Percentiles rank a stretch among this genome's conserved stretches.
phyloP scores from a whole-genome alignment of 2,329 filamentous ascomycete species.

The Apiospora aurea region DNA sequence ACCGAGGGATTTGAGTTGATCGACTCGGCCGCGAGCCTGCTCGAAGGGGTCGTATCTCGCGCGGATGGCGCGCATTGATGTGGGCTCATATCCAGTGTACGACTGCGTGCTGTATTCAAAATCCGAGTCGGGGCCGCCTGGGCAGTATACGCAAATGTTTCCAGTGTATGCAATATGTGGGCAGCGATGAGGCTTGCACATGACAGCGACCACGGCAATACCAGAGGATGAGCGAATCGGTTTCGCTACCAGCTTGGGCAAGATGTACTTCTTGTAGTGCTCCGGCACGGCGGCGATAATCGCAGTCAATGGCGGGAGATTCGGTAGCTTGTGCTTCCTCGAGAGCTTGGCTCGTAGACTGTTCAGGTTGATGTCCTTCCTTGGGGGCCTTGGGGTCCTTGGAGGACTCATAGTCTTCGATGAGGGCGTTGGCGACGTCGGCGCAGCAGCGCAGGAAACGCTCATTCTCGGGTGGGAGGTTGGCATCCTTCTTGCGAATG shows the following conservation, averaged over 20 bases:
- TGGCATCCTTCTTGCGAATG: slow-evolving; percentile 73
- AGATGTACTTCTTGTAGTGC: slow-evolving; percentile 98
- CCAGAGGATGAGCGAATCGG: slow-evolving; percentile 95
- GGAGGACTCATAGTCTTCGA: slow-evolving; percentile 89
- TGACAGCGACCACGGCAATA: slow-evolving; percentile 97
- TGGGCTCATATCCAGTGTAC: slow-evolving; percentile 98
- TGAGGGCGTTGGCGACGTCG: slow-evolving; percentile 91
- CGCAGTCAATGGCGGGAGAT: slow-evolving; percentile 89
- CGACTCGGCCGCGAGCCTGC: slow-evolving; percentile 92
- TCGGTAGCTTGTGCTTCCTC: slow-evolving; percentile 90
- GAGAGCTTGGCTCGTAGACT: slow-evolving; percentile 83
- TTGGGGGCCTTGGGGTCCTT: slow-evolving; percentile 75
- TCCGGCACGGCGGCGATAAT: slow-evolving; percentile 99
- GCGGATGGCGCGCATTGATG: slow-evolving; percentile 96
- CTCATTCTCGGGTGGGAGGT: slow-evolving; percentile 91
- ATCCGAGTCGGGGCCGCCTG: slow-evolving; percentile 95
- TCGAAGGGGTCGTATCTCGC: slow-evolving; percentile 98
- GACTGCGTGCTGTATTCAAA: slow-evolving; percentile 99
- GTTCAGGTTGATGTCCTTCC: slow-evolving; percentile 92
- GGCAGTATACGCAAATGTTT: slow-evolving; percentile 99
- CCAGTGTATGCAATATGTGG: slow-evolving; percentile 98
- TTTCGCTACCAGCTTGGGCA: slow-evolving; percentile 95
- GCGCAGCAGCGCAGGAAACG: slow-evolving; percentile 93
- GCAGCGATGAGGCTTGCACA: slow-evolving; percentile 98
- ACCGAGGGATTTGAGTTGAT: slow-evolving; percentile 93